These are phyloP conservation scores for Mimosa bimucronata DNA, from an alignment of 306 rosid species.

Conservation along the genomic window DNA sequence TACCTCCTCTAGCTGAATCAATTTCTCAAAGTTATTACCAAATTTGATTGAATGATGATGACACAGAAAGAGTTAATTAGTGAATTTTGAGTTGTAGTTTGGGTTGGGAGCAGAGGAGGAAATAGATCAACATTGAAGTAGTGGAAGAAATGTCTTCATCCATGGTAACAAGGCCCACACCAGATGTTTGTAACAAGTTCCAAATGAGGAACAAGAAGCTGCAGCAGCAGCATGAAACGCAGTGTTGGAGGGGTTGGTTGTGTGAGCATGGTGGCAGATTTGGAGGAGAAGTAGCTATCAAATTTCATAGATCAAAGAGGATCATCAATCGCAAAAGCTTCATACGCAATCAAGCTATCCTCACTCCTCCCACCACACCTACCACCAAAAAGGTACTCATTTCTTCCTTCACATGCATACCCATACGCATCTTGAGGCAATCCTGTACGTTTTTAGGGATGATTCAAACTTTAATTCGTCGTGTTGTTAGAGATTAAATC, in stretches of 20 bases:
- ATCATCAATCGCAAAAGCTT: constrained; percentile 30
- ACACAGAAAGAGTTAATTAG: not conserved
- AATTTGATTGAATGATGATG: not conserved
- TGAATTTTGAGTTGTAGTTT: not conserved
- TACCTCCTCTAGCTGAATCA: not conserved
- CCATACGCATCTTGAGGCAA: no score
- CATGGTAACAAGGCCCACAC: constrained; percentile 46
- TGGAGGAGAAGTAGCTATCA: constrained; percentile 1
- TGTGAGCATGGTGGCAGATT: not conserved
- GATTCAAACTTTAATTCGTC: no score
- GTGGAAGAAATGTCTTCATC: constrained; percentile 50
- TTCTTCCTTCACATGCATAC: not conserved
- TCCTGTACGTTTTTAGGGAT: no score
- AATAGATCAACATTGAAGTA: not conserved
- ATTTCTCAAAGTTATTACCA: not conserved
- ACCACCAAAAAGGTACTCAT: constrained; percentile 70
- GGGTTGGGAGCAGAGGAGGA: not conserved
- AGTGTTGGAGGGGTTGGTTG: not conserved
- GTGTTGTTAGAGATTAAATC: no score
- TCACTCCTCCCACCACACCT: constrained; percentile 67
- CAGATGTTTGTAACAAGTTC: constrained; percentile 47
- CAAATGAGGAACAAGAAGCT: not conserved
- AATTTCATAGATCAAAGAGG: constrained; percentile 13
- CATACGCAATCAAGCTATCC: constrained; percentile 48
- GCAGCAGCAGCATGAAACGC: constrained; percentile 37